A percentile compares a stretch with the other conserved stretches of the same genome.
Conservation (phyloP, 2,329 filamentous ascomycete species). For the Fonsecaea erecta region DNA sequence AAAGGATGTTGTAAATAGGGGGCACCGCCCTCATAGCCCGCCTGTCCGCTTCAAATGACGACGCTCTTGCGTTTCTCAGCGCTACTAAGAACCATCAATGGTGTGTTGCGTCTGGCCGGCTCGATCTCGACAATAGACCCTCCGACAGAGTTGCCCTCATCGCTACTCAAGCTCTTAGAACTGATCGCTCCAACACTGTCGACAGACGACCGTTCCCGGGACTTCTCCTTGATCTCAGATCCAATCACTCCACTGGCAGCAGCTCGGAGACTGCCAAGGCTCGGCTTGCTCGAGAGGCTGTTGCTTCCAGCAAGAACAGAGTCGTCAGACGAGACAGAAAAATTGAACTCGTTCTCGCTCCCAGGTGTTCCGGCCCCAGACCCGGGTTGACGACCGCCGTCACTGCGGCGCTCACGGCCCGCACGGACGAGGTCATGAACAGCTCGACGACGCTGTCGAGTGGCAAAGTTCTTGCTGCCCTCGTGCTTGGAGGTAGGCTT, state of each 20-base stretch:
- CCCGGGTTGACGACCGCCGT: constrained; percentile 61
- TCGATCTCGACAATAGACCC: constrained; percentile 62
- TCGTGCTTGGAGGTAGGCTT: constrained; percentile 93
- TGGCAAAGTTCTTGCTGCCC: constrained; percentile 95
- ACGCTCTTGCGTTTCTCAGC: constrained; percentile 85
- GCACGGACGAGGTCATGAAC: constrained; percentile 90
- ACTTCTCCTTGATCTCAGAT: constrained; percentile 80
- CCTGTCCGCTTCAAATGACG: constrained; percentile 26
- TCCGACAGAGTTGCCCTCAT: constrained; percentile 60
- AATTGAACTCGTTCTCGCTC: constrained; percentile 75
- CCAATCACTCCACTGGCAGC: constrained; percentile 84
- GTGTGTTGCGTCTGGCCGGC: constrained; percentile 73
- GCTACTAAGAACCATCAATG: constrained; percentile 84
- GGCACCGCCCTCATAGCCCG: constrained; percentile 29
- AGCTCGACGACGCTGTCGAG: constrained; percentile 87
- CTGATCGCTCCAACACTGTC: constrained; percentile 56
- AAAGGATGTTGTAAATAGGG: constrained; percentile 17
- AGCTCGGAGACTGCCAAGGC: constrained; percentile 74
- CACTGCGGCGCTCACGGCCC: constrained; percentile 78
- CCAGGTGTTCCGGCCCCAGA: constrained; percentile 84
- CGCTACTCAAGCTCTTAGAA: constrained; percentile 69
- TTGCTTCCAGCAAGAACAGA: constrained; percentile 73
- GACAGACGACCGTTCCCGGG: constrained; percentile 60
- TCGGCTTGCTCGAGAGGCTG: constrained; percentile 77
- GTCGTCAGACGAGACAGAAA: constrained; percentile 74